These are phyloP conservation scores for Podila verticillata DNA, from an alignment of 192 early-diverging fungal genomes.

Conservation along the genomic window DNA sequence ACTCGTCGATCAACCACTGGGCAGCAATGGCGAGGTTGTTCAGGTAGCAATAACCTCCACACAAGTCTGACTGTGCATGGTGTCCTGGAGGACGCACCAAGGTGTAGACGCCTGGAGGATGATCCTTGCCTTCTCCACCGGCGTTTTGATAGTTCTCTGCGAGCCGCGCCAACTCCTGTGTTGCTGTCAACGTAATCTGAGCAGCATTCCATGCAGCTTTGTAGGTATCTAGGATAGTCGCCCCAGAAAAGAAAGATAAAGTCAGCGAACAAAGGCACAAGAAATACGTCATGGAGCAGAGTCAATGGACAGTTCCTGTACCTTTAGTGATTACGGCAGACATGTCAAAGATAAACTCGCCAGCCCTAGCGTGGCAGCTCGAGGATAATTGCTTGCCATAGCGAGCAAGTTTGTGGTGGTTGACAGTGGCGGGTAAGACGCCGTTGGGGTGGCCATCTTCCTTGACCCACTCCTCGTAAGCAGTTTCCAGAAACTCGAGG, in stretches of 20 bases:
- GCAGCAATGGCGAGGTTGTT: constrained; percentile 64
- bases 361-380: constrained; percentile 45
- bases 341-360: constrained; percentile 63
- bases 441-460: constrained; percentile 66
- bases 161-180: constrained; percentile 60
- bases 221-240: constrained; percentile 61
- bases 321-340: constrained; percentile 63
- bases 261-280: neutral
- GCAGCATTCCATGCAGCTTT: constrained; percentile 69
- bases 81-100: constrained; percentile 67
- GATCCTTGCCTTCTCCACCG: neutral
- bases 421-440: constrained; percentile 61
- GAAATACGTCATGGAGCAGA: neutral
- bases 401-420: constrained; percentile 47
- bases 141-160: constrained; percentile 22
- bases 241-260: neutral
- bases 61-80: constrained; percentile 61
- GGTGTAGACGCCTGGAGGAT: constrained; percentile 63
- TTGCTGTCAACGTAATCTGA: constrained; percentile 72
- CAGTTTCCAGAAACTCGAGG: constrained; percentile 64
- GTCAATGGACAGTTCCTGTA: neutral
- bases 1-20: constrained; percentile 56
- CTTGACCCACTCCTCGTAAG: constrained; percentile 64
- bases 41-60: constrained; percentile 66
- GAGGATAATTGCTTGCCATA: constrained; percentile 16